A percentile compares a stretch with the other conserved stretches of the same genome.
phyloP scores from a whole-genome alignment of 441 rosid species.

The Sinapis alba region DNA sequence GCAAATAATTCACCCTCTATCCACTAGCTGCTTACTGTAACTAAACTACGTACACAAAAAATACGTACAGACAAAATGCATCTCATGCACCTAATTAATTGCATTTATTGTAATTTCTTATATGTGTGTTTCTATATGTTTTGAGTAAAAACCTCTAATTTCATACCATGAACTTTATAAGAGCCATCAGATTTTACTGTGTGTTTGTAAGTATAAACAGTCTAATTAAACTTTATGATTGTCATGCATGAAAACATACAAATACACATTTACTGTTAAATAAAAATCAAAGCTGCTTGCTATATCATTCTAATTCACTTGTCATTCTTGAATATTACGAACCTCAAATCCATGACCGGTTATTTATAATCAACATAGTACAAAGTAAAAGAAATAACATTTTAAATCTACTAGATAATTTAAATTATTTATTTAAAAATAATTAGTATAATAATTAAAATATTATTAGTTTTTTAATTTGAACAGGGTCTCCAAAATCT shows the following conservation, averaged over 20 bases:
- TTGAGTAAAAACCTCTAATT: constrained; percentile 19
- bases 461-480: too few species aligned
- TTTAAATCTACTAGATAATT: too few species aligned
- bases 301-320: not conserved
- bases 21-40: constrained; percentile 29
- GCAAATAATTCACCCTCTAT: constrained; percentile 23
- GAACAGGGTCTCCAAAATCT: too few species aligned
- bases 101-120: constrained; percentile 3
- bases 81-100: constrained; percentile 8
- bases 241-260: not conserved
- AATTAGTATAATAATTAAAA: too few species aligned
- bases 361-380: too few species aligned
- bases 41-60: constrained; percentile 21
- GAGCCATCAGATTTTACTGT: not conserved
- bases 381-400: too few species aligned
- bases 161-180: not conserved
- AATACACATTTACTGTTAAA: not conserved
- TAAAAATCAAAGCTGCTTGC: too few species aligned
- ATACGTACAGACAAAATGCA: too few species aligned
- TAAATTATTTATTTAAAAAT: too few species aligned
- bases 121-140: constrained; percentile 9
- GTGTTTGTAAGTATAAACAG: not conserved
- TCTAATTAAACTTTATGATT: not conserved
- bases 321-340: not conserved
- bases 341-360: too few species aligned